Evolutionary conservation across 495 filamentous ascomycete species (phyloP), one percentile per base, ranked within the genome.

Genomic region (Darksidea phi): DNA sequence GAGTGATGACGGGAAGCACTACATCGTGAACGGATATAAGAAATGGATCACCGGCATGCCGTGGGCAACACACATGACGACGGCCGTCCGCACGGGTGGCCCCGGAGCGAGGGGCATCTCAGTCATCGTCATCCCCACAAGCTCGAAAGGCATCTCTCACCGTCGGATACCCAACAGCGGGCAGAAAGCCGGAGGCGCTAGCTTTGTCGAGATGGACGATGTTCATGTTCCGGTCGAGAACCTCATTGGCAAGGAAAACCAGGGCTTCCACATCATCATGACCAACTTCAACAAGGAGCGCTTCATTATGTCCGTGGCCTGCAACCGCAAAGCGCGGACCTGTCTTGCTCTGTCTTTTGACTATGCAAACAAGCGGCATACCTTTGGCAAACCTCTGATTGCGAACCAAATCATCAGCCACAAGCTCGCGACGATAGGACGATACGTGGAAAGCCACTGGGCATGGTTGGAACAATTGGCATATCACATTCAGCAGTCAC

Each of bases 381-480:
- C 74, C 0, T 76, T 76, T 50, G 74, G 74, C 26, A 72, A 69
- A 46, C 64, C 67, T 8, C 61, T 76, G 1, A 73, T 74, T 48
- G 23, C 54, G 34, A 67, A 75, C 43, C 74, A 75, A 51, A 71
- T 73, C 53, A 70, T 75, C 50, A 61, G 65, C 6, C 52, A 59
- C 41, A 76, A 76, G 49, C 57, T 76, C 23, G 65, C 72, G 1
- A 73, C 63, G 0, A 57, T 76, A 15, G 74, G 69, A 2, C 67
- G 70, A n/a, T 69, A 73, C 25, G 63, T 76, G 17, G 73, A 75
- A 53, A 63, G 63, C 15, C 71, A 74, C 37, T 74, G 71, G 71
- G 74, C 74, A 10, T 75, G 68, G 70, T 71, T 84, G 17, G 82
- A 83, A 63, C 77, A 80, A 38, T 50, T 81, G 11, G 72, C 70